Percentiles rank a stretch among this genome's conserved stretches.
Evolutionary conservation across 2,329 filamentous ascomycete species (phyloP).

Genomic region (Neophaeococcomyces mojaviensis): DNA sequence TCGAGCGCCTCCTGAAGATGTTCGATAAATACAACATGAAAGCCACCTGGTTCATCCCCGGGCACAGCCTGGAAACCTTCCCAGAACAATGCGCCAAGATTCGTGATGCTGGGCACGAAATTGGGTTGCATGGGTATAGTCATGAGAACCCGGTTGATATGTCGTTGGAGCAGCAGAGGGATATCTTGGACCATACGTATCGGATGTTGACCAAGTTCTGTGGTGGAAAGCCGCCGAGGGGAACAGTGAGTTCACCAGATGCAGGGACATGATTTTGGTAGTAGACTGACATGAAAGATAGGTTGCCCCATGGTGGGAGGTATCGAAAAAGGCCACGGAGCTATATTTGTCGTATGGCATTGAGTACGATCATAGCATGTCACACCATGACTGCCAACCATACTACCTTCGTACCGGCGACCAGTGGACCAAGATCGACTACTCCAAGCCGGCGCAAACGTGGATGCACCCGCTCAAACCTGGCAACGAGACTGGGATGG

Average conservation of each 20-base stretch:
- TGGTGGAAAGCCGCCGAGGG: constrained; percentile 61
- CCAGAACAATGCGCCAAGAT: constrained; percentile 57
- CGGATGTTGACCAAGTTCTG: constrained; percentile 65
- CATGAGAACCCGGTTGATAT: constrained; percentile 68
- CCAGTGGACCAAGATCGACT: constrained; percentile 40
- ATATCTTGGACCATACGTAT: constrained; percentile 71
- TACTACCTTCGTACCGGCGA: constrained; percentile 39
- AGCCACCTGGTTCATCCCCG: constrained; percentile 59
- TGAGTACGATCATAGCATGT: constrained; percentile 46
- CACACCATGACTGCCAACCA: constrained; percentile 38
- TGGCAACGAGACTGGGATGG: constrained; percentile 33
- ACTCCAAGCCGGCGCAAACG: constrained; percentile 33
- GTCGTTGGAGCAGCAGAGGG: constrained; percentile 66
- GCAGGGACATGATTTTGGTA: constrained; percentile 49
- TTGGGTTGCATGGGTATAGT: constrained; percentile 62
- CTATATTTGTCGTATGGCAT: constrained; percentile 40
- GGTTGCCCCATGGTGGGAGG: constrained; percentile 66
- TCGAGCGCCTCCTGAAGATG: constrained; percentile 59
- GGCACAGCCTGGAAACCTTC: constrained; percentile 58
- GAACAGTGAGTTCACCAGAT: constrained; percentile 51
- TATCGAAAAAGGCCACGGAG: constrained; percentile 56
- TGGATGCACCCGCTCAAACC: constrained; percentile 46
- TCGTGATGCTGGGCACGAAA: constrained; percentile 58
- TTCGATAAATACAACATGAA: constrained; percentile 67
- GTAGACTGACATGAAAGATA: constrained; percentile 48